Base-by-base conservation (phyloP, 495 filamentous ascomycete genomes). In the Cenococcum geophilum region DNA sequence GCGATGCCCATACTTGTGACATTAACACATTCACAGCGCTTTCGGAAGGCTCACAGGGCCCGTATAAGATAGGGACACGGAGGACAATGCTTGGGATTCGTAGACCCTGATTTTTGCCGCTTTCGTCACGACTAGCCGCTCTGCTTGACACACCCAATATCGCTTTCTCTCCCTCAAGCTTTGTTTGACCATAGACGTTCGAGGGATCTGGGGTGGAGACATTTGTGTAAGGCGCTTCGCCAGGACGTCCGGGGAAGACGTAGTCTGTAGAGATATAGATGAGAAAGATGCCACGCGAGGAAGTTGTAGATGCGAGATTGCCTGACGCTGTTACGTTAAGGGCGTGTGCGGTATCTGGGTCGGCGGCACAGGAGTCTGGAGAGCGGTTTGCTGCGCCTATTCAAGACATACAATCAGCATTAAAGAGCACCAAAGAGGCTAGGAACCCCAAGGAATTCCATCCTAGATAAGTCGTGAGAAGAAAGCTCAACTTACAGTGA, bases 211-310 rank as follows among this genome's bases (percentile, higher is more conserved):
- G 81, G 21, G 76, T 65, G 3, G 85, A 78, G 61, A 85, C 79
- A 2, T 80, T 76, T 66, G 86, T 83, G 71, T 96, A 96, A 3
- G 92, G 92, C 12, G 91, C 92, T 25, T 92, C 86, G n/a, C 90
- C 88, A 34, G 84, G 86, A 20, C 66, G 78, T 16, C 92, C 92
- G 1, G 90, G 76, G 70, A 97, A 97, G 47, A 97, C 90, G 72
- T 97, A 97, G 76, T 97, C 92, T 43, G 92, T 96, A 0, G 89
- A 93, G 70, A 97, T 95, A 78, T 96, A 96, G 70, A 96, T 83
- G 34, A 96, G 78, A 53, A 95, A 71, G 62, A 85, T 83, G n/a
- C 73, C 73, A 11, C 83, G 81, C 16, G 75, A 66, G 18, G 83
- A 79, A 67, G 88, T 86, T 35, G 84, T 76, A 32, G 80, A 73